Base-by-base conservation (phyloP, 345 rosid genomes). In the Populus pruinosa region DNA sequence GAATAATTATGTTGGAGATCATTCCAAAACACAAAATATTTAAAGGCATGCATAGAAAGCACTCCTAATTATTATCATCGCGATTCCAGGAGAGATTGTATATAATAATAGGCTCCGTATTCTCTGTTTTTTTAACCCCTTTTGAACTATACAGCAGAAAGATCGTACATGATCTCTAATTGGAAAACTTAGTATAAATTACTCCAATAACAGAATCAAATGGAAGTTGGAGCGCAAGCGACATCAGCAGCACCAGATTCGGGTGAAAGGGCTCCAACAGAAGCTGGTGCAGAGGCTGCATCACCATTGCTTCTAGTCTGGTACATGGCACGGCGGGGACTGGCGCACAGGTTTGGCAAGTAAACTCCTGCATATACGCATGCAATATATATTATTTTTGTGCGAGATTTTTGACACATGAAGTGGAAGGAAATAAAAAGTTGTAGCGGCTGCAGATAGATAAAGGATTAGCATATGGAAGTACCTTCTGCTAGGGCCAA, bases 401-500 rank as follows among this genome's bases (percentile, higher is more conserved):
- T 17, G 21, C 10, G 61, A 20, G 7, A 2, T 20, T 21, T 20
- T 8, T 18, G 59, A 17, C 59, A 18, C 59, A 0, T 53, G 59
- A 53, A 53, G 6, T 53, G 59, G 20, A 50, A 53, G 23, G 21
- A 53, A 43, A 39, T 50, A 50, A 6, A 12, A 16, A 50, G 6
- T 50, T 50, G 56, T 5, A 17, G 56, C 5, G 1, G 7, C 35
- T 33, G 35, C 56, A 16, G 56, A 50, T 50, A 53, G 59, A 53
- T 53, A 55, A 55, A 55, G 25, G 9, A 21, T 21, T 8, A 8
- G 62, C 0, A 21, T 7, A 55, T 50, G 9, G 0, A 27, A 7
- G 5, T 43, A 84, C 82, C 87, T 85, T 85, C 87, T 56, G 78
- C 85, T 1, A 80, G 43, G 31, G 87, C 86, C 78, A 82, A 33